Percentiles rank a stretch among this genome's conserved stretches.
Evolutionary conservation across 495 filamentous ascomycete species (phyloP).

Genomic region (Lasiosphaeria ovina): DNA sequence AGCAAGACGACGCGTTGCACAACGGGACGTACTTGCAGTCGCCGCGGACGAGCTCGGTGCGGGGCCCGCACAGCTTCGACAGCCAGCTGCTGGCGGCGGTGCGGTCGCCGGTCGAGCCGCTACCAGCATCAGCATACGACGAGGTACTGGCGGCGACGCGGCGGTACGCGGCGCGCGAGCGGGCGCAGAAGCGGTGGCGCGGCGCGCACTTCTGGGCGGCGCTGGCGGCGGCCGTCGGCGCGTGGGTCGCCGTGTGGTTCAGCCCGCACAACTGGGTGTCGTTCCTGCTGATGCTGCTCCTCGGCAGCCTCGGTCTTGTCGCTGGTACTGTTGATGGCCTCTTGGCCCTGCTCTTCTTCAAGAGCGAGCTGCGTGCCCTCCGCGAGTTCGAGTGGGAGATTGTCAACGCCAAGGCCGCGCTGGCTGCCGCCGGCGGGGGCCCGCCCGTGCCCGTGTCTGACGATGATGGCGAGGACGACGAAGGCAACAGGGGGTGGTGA

Average conservation of each 20-base stretch:
- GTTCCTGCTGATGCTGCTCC: slow-evolving; percentile 76
- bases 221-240: slow-evolving; percentile 63
- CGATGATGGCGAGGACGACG: no score
- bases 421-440: no score
- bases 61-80: slow-evolving; percentile 26
- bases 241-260: slow-evolving; percentile 84
- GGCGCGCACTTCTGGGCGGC: slow-evolving; percentile 69
- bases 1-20: slow-evolving; percentile 73
- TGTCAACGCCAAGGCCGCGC: slow-evolving; percentile 54
- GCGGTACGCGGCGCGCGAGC: slow-evolving; percentile 66
- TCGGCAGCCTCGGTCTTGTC: slow-evolving; percentile 72
- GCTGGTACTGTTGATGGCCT: slow-evolving; percentile 79
- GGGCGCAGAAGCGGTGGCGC: slow-evolving; percentile 65
- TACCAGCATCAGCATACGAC: slow-evolving; percentile 55
- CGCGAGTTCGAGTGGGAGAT: slow-evolving; percentile 97
- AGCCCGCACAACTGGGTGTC: slow-evolving; percentile 66
- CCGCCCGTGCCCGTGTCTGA: no score
- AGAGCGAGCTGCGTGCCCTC: slow-evolving; percentile 76
- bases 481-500: no score
- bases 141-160: slow-evolving; percentile 66
- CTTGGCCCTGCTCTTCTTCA: slow-evolving; percentile 82
- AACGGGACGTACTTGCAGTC: slow-evolving; percentile 43
- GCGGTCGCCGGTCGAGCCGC: slow-evolving; percentile 11
- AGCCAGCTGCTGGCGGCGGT: slow-evolving; percentile 26
- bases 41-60: slow-evolving; percentile 26